phyloP scores from a whole-genome alignment of 2,329 filamentous ascomycete species.

The Chrysosporium queenslandicum region DNA sequence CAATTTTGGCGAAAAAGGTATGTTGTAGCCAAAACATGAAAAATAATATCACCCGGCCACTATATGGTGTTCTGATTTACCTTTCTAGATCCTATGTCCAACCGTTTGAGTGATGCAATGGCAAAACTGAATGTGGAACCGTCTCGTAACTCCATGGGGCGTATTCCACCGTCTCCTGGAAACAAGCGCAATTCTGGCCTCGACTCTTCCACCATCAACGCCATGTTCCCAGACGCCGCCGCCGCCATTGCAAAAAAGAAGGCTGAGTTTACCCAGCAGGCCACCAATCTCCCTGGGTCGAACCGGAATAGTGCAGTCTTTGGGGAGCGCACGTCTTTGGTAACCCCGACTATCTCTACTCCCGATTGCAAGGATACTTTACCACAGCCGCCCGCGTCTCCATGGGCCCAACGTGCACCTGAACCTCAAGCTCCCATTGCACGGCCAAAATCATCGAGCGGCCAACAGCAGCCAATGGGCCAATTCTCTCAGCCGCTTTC shows the following conservation, averaged over 20 bases:
- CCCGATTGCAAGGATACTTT: conserved; percentile 55
- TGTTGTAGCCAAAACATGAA: conserved; percentile 19
- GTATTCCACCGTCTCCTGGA: conserved; percentile 65
- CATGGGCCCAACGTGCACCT: conserved; percentile 56
- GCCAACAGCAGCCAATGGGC: conserved; percentile 66
- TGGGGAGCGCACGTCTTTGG: conserved; percentile 64
- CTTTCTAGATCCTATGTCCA: conserved; percentile 83
- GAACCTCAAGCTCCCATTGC: conserved; percentile 46
- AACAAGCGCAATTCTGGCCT: conserved; percentile 91
- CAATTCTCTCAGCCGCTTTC: conserved; percentile 81
- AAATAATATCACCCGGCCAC: conserved; percentile 1
- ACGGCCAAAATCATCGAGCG: conserved; percentile 67
- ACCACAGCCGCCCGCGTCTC: conserved; percentile 61
- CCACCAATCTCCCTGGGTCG: conserved; percentile 76
- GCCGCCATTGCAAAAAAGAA: conserved; percentile 98
- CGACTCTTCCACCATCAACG: conserved; percentile 86
- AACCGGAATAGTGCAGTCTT: conserved; percentile 83
- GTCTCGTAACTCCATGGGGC: conserved; percentile 73
- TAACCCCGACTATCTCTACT: conserved; percentile 63
- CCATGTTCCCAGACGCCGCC: conserved; percentile 97
- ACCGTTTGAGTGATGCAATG: conserved; percentile 91
- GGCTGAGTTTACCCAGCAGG: conserved; percentile 92
- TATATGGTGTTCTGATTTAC: conserved; percentile 14
- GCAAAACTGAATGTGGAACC: conserved; percentile 83
- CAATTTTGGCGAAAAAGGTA: conserved; percentile 88